A percentile compares a stretch with the other conserved stretches of the same genome.
Conservation (phyloP, 2,329 filamentous ascomycete species). For the Pezicula radicicola region DNA sequence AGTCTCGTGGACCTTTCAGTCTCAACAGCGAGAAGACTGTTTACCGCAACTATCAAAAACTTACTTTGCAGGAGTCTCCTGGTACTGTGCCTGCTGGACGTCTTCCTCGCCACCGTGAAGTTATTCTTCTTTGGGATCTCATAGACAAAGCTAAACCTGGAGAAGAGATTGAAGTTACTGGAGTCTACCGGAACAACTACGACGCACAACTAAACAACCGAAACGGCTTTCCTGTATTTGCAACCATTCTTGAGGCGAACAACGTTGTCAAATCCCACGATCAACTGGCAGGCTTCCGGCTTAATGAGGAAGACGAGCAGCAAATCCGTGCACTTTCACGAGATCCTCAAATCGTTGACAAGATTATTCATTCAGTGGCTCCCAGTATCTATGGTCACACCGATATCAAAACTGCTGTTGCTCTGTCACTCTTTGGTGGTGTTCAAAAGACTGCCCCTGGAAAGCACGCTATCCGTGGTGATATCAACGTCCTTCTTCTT, state of each 20-base stretch:
- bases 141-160: conserved; percentile 97
- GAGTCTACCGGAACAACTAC: conserved; percentile 97
- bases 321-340: conserved; percentile 83
- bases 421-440: conserved; percentile 90
- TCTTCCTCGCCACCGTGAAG: conserved; percentile 87
- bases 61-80: conserved; percentile 94
- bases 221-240: conserved; percentile 97
- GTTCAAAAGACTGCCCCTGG: conserved; percentile 90
- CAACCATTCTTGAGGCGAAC: conserved; percentile 95
- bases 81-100: conserved; percentile 95
- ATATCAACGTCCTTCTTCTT: conserved; percentile 95
- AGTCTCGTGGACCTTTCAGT: conserved; percentile 90
- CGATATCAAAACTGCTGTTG: conserved; percentile 96
- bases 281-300: conserved; percentile 90
- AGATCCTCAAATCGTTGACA: conserved; percentile 89
- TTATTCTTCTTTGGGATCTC: conserved; percentile 93
- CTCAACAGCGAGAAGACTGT: conserved; percentile 97
- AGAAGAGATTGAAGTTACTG: conserved; percentile 95
- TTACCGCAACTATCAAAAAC: conserved; percentile 97
- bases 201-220: conserved; percentile 97
- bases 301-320: conserved; percentile 93
- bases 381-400: conserved; percentile 96
- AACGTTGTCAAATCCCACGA: conserved; percentile 97
- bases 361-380: conserved; percentile 88
- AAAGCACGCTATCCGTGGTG: conserved; percentile 86